These are phyloP conservation scores for Claviceps humidiphila DNA, from an alignment of 2,329 filamentous ascomycete genomes.

Conservation along the genomic window DNA sequence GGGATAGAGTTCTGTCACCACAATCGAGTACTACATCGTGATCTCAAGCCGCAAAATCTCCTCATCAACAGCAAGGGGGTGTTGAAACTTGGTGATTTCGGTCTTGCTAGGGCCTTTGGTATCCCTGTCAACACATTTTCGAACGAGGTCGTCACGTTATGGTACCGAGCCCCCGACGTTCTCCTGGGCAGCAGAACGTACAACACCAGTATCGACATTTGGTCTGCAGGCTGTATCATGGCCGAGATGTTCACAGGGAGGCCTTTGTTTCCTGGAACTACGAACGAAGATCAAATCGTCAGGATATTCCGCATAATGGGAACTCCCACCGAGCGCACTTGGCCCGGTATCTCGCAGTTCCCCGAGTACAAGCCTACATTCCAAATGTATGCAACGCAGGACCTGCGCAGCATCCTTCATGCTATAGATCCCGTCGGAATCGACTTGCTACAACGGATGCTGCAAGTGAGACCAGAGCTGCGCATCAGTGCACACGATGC, in stretches of 20 bases:
- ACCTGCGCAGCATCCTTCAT: conserved; percentile 72
- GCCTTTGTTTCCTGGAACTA: conserved; percentile 91
- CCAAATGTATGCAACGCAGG: conserved; percentile 87
- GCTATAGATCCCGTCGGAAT: conserved; percentile 82
- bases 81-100: conserved; percentile 89
- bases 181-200: conserved; percentile 88
- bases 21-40: conserved; percentile 88
- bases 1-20: conserved; percentile 98
- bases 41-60: conserved; percentile 91
- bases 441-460: conserved; percentile 77
- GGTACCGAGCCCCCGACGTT: conserved; percentile 95
- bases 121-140: conserved; percentile 98
- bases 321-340: conserved; percentile 85
- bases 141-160: conserved; percentile 93
- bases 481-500: conserved; percentile 80
- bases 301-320: conserved; percentile 99
- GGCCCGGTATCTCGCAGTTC: conserved; percentile 88
- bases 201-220: conserved; percentile 99
- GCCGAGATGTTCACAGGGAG: conserved; percentile 97
- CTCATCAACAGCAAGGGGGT: conserved; percentile 87
- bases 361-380: conserved; percentile 97
- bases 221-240: conserved; percentile 99
- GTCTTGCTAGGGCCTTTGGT: conserved; percentile 83
- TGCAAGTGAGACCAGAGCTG: conserved; percentile 84
- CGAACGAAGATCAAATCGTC: conserved; percentile 93